Evolutionary conservation across 306 rosid species (phyloP).

Genomic region (Potentilla sterilis): DNA sequence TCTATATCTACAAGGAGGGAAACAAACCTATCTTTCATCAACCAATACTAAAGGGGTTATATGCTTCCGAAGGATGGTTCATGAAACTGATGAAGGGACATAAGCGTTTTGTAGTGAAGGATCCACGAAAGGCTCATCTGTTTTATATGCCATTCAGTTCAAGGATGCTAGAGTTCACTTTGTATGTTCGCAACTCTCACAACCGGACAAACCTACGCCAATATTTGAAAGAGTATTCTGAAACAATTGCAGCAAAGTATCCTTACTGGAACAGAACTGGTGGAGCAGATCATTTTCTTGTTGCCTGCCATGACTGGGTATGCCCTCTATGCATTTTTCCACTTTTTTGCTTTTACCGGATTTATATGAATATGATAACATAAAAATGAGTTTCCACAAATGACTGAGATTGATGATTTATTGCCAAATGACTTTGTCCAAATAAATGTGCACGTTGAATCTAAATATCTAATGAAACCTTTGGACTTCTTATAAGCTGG

Average conservation of each 20-base stretch:
- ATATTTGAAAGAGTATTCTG: slow-evolving; percentile 68
- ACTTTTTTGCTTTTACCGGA: background rate
- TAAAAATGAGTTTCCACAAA: background rate
- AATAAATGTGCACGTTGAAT: background rate
- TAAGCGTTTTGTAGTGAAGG: slow-evolving; percentile 61
- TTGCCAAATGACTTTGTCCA: background rate
- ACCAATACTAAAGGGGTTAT: slow-evolving; percentile 77
- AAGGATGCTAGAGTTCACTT: slow-evolving; percentile 65
- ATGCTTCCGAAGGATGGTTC: slow-evolving; percentile 97
- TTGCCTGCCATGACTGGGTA: slow-evolving; percentile 99
- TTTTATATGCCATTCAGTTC: slow-evolving; percentile 94
- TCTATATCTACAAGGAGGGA: slow-evolving; percentile 85
- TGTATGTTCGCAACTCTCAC: slow-evolving; percentile 84
- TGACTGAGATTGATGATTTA: background rate
- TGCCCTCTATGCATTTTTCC: slow-evolving; percentile 18
- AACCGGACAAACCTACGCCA: slow-evolving; percentile 82
- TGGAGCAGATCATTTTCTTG: slow-evolving; percentile 97
- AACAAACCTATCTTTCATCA: slow-evolving; percentile 85
- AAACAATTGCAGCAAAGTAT: slow-evolving; percentile 72
- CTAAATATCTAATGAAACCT: background rate
- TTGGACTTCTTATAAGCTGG: background rate
- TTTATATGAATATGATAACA: background rate
- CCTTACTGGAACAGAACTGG: slow-evolving; percentile 73
- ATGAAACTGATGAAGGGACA: slow-evolving; percentile 90
- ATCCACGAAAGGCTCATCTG: slow-evolving; percentile 84